phyloP scores from a whole-genome alignment of 176 grass and related monocot genomes.

The Ampelocalamus luodianensis region DNA sequence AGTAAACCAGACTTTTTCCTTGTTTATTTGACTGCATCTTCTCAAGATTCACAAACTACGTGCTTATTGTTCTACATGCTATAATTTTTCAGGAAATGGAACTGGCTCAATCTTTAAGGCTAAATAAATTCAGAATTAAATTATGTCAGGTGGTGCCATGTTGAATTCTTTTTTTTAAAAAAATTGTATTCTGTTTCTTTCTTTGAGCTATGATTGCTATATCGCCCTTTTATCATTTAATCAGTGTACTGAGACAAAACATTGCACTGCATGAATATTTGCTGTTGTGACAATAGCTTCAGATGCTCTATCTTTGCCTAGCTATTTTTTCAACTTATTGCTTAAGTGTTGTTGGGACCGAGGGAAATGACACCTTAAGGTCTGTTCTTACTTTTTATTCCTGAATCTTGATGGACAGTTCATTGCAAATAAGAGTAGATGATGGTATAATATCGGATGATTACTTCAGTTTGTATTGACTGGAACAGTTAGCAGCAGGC shows the following conservation, averaged over 20 bases:
- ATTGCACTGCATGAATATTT: conserved; percentile 1
- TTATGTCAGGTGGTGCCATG: conserved; percentile 71
- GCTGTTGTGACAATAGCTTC: background rate
- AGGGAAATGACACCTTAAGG: background rate
- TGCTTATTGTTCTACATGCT: conserved; percentile 20
- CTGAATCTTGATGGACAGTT: background rate
- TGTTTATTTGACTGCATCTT: conserved; percentile 26
- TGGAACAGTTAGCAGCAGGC: background rate
- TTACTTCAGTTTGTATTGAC: conserved; percentile 9
- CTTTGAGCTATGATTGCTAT: conserved; percentile 30
- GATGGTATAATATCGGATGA: background rate
- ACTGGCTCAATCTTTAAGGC: conserved; percentile 72
- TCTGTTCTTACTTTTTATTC: conserved; percentile 21
- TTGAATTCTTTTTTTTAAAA: conserved; percentile 15
- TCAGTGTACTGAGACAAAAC: conserved; percentile 21
- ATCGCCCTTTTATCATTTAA: conserved; percentile 28
- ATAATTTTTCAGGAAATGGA: conserved; percentile 84
- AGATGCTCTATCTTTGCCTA: background rate
- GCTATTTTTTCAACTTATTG: conserved; percentile 10
- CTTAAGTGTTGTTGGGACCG: background rate
- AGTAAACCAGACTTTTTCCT: too few species aligned
- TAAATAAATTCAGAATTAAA: conserved; percentile 93
- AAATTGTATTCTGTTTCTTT: conserved; percentile 7
- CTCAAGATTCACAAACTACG: conserved; percentile 13
- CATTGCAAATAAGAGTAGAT: background rate